Evolutionary conservation across 2,329 filamentous ascomycete species (phyloP), one percentile per base, ranked within the genome.

Genomic region (Acrocalymma vagum): DNA sequence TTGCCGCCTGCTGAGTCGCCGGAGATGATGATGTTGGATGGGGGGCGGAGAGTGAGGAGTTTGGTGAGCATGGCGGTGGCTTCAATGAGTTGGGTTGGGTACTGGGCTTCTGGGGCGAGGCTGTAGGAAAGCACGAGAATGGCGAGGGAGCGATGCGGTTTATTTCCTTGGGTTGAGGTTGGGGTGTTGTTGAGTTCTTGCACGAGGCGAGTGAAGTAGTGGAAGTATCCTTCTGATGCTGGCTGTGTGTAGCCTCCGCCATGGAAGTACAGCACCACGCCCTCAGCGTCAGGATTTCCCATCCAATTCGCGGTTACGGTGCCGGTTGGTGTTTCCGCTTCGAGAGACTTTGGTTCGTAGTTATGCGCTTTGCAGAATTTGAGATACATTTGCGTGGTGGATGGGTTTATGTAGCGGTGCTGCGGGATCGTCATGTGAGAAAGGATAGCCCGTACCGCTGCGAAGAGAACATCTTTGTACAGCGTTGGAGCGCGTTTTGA

Each of bases 1-100:
- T 47, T 48, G 1, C 48, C 57, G 17, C 57, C 57, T 3, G 57
- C 57, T 1, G 53, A 57, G 45, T 61, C 57, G 4, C 57, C 57
- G 10, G 43, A 31, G 6, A 53, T 20, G 22, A 40, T 25, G 13
- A 37, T 32, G 2, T 32, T 34, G 1, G 38, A 47, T n/a, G 51
- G 42, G 5, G 46, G 45, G 29, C 41, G 45, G 9, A 29, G 32
- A 25, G 38, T 30, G n/a, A 56, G 9, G 8, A 62, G 45, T 32
- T 63, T 30, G 10, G 40, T 29, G 9, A 63, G 36, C 9, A 54
- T 27, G 0, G 55, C 37, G 1, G 47, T 44, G 2, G 48, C 55
- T 44, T 65, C 55, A 15, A 27, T 31, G 0, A 65, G 34, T 22
- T 63, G 60, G 1, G 49, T 52, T 1, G 60, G 62, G 23, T 58